A percentile compares a stretch with the other conserved stretches of the same genome.
phyloP scores from a whole-genome alignment of 352 stramenopile species.

The Pythium chondricola region DNA sequence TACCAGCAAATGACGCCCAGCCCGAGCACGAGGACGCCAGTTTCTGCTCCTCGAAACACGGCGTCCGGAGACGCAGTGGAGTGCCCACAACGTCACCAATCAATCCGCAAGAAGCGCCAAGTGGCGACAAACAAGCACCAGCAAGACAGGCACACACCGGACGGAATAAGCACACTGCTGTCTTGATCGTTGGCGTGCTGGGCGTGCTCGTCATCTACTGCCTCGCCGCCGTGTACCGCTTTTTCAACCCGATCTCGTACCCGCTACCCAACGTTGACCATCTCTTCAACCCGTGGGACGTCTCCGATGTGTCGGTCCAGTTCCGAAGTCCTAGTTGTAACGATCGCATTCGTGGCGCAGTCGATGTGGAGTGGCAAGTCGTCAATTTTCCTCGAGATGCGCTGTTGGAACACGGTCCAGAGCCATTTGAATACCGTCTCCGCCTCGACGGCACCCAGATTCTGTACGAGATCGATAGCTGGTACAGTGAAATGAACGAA shows the following conservation, averaged over 20 bases:
- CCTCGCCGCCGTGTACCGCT: conserved; percentile 33
- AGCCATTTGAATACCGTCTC: conserved; percentile 40
- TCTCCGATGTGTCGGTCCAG: conserved; percentile 36
- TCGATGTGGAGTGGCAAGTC: conserved; percentile 40
- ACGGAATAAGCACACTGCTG: too few relatives aligned
- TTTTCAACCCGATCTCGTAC: conserved; percentile 28
- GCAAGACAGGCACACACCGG: not conserved
- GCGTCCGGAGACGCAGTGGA: too few relatives aligned
- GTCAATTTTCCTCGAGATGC: conserved; percentile 29
- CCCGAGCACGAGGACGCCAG: too few relatives aligned
- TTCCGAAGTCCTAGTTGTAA: conserved; percentile 23
- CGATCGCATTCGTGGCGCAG: conserved; percentile 7
- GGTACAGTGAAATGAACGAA: not conserved
- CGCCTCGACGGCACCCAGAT: conserved; percentile 29
- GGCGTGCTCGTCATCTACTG: conserved; percentile 32
- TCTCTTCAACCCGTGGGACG: conserved; percentile 32
- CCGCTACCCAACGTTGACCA: conserved; percentile 28
- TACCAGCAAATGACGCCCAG: too few relatives aligned
- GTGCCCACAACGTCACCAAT: too few relatives aligned
- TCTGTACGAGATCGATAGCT: conserved; percentile 31
- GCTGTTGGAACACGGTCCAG: conserved; percentile 28
- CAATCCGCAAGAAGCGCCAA: too few relatives aligned
- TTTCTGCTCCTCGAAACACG: too few relatives aligned
- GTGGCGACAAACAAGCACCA: not conserved
- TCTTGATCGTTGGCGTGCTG: conserved; percentile 10